Percentiles rank a stretch among this genome's conserved stretches.
Conservation (phyloP, 306 rosid species). For the Cicer pinnatifidum region DNA sequence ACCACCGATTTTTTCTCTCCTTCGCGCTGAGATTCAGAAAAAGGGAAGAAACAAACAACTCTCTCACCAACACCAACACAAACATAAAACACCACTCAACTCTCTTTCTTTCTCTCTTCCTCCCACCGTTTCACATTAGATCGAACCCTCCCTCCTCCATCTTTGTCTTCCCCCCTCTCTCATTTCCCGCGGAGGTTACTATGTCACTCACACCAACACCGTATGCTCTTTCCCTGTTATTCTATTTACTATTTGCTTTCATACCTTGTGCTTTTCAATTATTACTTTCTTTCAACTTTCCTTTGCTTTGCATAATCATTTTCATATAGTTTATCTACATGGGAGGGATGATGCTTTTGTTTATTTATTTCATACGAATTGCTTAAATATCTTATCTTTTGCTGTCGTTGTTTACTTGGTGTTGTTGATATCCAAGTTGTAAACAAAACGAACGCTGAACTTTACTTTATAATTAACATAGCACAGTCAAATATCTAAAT, state of each 20-base stretch:
- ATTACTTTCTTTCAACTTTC: constrained; percentile 13
- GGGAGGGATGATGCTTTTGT: too few species aligned
- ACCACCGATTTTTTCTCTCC: constrained; percentile 55
- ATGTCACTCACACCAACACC: constrained; percentile 35
- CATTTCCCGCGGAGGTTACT: constrained; percentile 37
- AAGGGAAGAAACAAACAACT: background rate
- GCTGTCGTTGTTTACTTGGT: background rate
- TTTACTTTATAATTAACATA: constrained; percentile 7
- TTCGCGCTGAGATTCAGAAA: constrained; percentile 55
- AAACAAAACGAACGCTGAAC: background rate
- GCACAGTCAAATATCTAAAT: background rate
- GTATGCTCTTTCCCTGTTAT: constrained; percentile 44
- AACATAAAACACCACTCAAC: constrained; percentile 31
- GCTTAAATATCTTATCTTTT: background rate
- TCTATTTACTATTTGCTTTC: background rate
- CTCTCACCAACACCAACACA: constrained; percentile 16
- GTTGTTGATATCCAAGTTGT: background rate
- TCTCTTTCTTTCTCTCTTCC: constrained; percentile 6
- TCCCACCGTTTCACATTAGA: constrained; percentile 47
- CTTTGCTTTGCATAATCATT: constrained; percentile 10
- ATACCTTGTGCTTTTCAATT: constrained; percentile 18
- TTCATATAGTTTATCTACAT: background rate
- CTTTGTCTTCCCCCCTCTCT: constrained; percentile 4
- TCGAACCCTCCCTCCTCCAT: constrained; percentile 44
- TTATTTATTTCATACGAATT: too few species aligned